These are phyloP conservation scores for Lagerstroemia speciosa DNA, from an alignment of 345 rosid genomes.

Conservation along the genomic window DNA sequence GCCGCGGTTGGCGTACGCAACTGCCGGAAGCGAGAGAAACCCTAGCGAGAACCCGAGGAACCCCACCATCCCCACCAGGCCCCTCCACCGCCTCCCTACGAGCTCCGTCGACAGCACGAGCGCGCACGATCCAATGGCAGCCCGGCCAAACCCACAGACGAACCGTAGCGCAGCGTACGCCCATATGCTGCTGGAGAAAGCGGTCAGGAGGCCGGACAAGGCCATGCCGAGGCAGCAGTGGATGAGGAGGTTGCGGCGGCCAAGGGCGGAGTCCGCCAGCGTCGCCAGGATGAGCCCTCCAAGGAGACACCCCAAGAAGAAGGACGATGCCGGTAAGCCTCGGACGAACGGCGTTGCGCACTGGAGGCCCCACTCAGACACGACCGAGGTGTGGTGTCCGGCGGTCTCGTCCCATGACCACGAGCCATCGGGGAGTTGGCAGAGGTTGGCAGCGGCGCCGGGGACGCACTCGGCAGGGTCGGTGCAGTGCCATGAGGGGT, in stretches of 20 bases:
- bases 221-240: slow-evolving; percentile 37
- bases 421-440: slow-evolving; percentile 26
- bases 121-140: slow-evolving; percentile 37
- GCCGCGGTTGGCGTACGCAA: slow-evolving; percentile 30
- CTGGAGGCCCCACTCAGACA: slow-evolving; percentile 53
- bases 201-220: slow-evolving; percentile 24
- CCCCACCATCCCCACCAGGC: slow-evolving; percentile 30
- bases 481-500: slow-evolving; percentile 49
- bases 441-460: slow-evolving; percentile 18
- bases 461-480: slow-evolving; percentile 10
- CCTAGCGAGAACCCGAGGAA: slow-evolving; percentile 40
- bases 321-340: slow-evolving; percentile 54
- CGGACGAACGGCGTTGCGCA: slow-evolving; percentile 31
- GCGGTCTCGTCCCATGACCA: slow-evolving; percentile 42
- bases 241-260: slow-evolving; percentile 49
- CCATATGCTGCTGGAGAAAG: slow-evolving; percentile 25
- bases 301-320: slow-evolving; percentile 46
- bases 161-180: slow-evolving; percentile 17
- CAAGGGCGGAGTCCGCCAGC: slow-evolving; percentile 45
- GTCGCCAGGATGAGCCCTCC: slow-evolving; percentile 48
- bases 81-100: slow-evolving; percentile 42
- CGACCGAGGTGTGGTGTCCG: slow-evolving; percentile 20
- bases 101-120: slow-evolving; percentile 42
- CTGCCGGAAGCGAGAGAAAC: slow-evolving; percentile 31
- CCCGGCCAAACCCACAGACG: slow-evolving; percentile 37